These are phyloP conservation scores for Solanum gandarillasii DNA, from an alignment of 257 asterid species.

Conservation along the genomic window DNA sequence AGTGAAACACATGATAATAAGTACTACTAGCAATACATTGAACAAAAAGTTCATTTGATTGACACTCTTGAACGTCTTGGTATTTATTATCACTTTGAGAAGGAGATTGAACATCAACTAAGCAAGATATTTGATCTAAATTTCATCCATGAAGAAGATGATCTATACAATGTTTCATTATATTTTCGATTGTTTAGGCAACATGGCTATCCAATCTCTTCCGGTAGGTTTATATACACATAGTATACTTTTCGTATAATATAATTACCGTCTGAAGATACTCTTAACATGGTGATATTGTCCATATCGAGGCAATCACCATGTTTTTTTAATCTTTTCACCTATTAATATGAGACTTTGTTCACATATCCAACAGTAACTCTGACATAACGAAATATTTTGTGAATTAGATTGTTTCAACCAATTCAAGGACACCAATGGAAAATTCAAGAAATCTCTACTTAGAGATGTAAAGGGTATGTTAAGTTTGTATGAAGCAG, in stretches of 20 bases:
- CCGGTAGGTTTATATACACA: neutral
- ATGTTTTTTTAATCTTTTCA: neutral
- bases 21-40: neutral
- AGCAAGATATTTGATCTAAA: neutral
- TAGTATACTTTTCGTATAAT: too few species aligned
- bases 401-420: neutral
- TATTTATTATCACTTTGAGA: conserved; percentile 1
- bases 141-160: neutral
- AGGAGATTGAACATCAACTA: neutral
- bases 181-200: conserved; percentile 5
- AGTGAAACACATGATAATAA: neutral
- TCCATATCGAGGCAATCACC: neutral
- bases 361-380: neutral
- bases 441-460: neutral
- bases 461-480: neutral
- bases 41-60: neutral
- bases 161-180: neutral
- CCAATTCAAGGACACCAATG: neutral
- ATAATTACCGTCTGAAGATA: neutral
- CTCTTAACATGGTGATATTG: neutral
- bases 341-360: neutral
- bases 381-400: neutral
- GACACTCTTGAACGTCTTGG: conserved; percentile 8
- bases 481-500: neutral
- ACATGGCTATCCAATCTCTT: conserved; percentile 7